Percentiles rank a stretch among this genome's conserved stretches.
phyloP scores from a whole-genome alignment of 1,139 yeast species.

The Nakaseomyces bracarensis region DNA sequence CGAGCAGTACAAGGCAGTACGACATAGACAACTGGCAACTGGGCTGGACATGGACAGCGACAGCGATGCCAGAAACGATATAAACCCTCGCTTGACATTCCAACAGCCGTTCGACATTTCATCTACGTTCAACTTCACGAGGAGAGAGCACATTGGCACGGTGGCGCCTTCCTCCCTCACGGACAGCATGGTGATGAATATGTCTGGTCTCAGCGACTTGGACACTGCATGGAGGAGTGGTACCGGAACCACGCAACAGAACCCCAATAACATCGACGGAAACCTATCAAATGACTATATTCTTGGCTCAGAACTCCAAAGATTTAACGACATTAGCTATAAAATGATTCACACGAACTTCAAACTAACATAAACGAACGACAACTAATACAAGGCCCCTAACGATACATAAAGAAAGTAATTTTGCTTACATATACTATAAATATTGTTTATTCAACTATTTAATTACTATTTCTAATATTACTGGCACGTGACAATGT shows the following conservation, averaged over 20 bases:
- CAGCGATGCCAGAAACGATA: not conserved
- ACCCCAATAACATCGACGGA: slow-evolving; percentile 4
- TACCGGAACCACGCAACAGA: slow-evolving; percentile 4
- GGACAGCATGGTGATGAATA: slow-evolving; percentile 2
- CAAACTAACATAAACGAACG: not conserved
- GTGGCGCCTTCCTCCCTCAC: not conserved
- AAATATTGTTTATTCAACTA: too few species aligned
- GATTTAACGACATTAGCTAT: slow-evolving; percentile 21
- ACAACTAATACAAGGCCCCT: too few species aligned
- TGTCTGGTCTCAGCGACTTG: not conserved
- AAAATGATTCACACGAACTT: slow-evolving; percentile 12
- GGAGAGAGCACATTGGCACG: slow-evolving; percentile 1
- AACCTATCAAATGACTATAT: slow-evolving; percentile 14
- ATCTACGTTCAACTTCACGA: slow-evolving; percentile 1
- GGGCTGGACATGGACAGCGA: not conserved
- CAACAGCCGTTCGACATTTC: slow-evolving; percentile 4
- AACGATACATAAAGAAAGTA: too few species aligned
- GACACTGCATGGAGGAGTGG: not conserved
- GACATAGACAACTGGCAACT: not conserved
- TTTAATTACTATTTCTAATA: too few species aligned
- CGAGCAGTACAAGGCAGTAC: slow-evolving; percentile 10
- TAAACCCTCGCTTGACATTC: not conserved
- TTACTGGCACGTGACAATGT: too few species aligned
- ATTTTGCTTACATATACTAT: too few species aligned
- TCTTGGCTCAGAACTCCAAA: slow-evolving; percentile 18